Evolutionary conservation across 768 basidiomycete genomes (phyloP), one percentile per base, ranked within the genome.

Genomic region (Leucocoprinus birnbaumii): DNA sequence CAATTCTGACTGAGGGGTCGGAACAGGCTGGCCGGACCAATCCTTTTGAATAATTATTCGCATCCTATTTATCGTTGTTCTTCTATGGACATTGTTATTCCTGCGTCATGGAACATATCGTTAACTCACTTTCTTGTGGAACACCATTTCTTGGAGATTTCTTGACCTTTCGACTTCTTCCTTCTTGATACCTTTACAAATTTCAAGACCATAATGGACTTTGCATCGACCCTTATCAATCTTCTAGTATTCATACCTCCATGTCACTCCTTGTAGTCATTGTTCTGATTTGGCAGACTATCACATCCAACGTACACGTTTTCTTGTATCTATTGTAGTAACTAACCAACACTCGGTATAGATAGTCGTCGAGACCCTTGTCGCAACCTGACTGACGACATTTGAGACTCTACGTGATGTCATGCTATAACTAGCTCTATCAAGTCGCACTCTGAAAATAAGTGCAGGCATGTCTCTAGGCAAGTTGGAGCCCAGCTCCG

Each of bases 1-100:
- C n/a, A n/a, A n/a, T n/a, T 10, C 45, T 54, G n/a, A 42, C 7
- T 25, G 25, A 40, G 21, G 5, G 14, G 37, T 26, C 31, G 19
- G 45, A 41, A 24, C 48, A 91, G 89, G 84, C 87, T 50, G 89
- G 85, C 52, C 81, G 85, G 56, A 91, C 89, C 26, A 91, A 91
- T 69, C 80, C 80, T 43, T 75, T 76, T 48, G 80, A 80, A 62
- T 82, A 68, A 6, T 38, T 10, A n/a, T 51, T 26, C 22, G 16
- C 34, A 26, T 37, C 9, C 11, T 47, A 46, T 47, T 26, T 47
- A 54, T 21, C 34, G 21, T 26, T 48, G 22, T 26, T 52, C 18
- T 44, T 43, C 21, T 24, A 10, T 10, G 1, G 26, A 22, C n/a
- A 31, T 42, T 41, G 25, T 18, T 19, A 27, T 21, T 49, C 25